Percentiles rank a stretch among this genome's conserved stretches.
phyloP scores from a whole-genome alignment of 805 yeast genomes.

The Scheffersomyces stipitis region DNA sequence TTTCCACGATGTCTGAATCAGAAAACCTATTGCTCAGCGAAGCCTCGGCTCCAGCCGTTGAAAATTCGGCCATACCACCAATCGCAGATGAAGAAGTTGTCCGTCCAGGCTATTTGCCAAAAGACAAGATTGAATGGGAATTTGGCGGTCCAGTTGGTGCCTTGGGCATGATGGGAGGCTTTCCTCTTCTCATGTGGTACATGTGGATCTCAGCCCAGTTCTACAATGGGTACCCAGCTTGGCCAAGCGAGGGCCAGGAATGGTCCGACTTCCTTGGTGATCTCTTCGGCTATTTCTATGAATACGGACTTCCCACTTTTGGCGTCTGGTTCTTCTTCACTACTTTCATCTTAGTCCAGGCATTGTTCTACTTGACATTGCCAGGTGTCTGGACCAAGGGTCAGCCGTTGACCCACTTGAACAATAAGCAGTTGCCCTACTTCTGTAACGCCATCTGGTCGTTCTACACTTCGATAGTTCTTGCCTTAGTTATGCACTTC shows the following conservation, averaged over 20 bases:
- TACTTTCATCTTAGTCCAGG: slow-evolving; percentile 68
- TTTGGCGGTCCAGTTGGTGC: slow-evolving; percentile 95
- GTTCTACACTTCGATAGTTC: slow-evolving; percentile 64
- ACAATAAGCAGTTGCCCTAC: slow-evolving; percentile 81
- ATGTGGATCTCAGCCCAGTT: slow-evolving; percentile 91
- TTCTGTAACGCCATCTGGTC: slow-evolving; percentile 90
- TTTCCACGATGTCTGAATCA: too few species aligned
- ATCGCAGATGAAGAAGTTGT: slow-evolving; percentile 11
- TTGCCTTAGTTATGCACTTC: slow-evolving; percentile 64
- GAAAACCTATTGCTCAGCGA: too few species aligned
- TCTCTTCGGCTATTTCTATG: slow-evolving; percentile 45
- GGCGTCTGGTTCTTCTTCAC: slow-evolving; percentile 71
- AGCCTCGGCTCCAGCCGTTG: not conserved
- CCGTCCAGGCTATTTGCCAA: slow-evolving; percentile 30
- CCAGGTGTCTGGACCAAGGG: slow-evolving; percentile 97
- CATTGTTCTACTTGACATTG: slow-evolving; percentile 69
- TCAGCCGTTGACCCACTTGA: slow-evolving; percentile 81
- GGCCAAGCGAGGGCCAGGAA: slow-evolving; percentile 58
- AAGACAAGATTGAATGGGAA: slow-evolving; percentile 70
- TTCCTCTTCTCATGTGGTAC: slow-evolving; percentile 92
- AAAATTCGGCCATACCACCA: slow-evolving; percentile 1
- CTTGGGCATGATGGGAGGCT: slow-evolving; percentile 85
- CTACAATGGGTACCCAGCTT: slow-evolving; percentile 71
- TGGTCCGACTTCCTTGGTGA: slow-evolving; percentile 50
- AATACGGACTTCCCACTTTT: slow-evolving; percentile 57